Evolutionary conservation across 148 eudicot genomes (phyloP).

Genomic region (Rhododendron simsii): DNA sequence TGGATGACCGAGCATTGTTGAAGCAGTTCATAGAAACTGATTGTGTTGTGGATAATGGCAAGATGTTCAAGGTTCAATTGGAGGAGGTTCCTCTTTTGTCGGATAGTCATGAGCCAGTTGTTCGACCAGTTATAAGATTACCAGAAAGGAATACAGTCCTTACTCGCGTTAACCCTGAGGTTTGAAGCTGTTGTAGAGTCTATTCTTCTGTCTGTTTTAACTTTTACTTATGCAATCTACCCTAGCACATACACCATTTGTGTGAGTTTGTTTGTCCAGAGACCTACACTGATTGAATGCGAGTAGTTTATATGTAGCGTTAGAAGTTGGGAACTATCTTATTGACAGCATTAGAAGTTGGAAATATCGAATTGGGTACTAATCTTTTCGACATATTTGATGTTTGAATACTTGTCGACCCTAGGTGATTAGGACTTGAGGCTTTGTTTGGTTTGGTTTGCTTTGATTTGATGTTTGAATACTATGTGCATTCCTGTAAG

Average conservation of each 20-base stretch:
- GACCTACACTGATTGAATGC: neutral
- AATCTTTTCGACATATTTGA: neutral
- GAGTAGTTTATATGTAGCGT: neutral
- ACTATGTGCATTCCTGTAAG: neutral
- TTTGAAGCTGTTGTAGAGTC: slow-evolving; percentile 20
- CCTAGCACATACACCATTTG: neutral
- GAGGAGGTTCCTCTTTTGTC: slow-evolving; percentile 61
- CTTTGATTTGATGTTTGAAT: neutral
- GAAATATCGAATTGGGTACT: neutral
- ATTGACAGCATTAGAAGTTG: neutral
- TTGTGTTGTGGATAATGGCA: slow-evolving; percentile 56
- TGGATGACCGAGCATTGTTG: slow-evolving; percentile 69
- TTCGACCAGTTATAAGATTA: slow-evolving; percentile 77
- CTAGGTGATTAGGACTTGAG: neutral
- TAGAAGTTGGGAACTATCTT: neutral
- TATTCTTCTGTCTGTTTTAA: neutral
- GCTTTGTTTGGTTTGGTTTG: neutral
- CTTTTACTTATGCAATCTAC: neutral
- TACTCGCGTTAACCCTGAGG: slow-evolving; percentile 98
- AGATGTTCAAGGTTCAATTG: slow-evolving; percentile 48
- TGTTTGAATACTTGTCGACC: neutral
- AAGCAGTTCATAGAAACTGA: slow-evolving; percentile 75
- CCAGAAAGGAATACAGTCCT: slow-evolving; percentile 71
- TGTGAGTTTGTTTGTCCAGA: neutral
- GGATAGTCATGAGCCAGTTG: slow-evolving; percentile 44